Evolutionary conservation across 345 rosid species (phyloP).

Genomic region (Rhodamnia argentea): DNA sequence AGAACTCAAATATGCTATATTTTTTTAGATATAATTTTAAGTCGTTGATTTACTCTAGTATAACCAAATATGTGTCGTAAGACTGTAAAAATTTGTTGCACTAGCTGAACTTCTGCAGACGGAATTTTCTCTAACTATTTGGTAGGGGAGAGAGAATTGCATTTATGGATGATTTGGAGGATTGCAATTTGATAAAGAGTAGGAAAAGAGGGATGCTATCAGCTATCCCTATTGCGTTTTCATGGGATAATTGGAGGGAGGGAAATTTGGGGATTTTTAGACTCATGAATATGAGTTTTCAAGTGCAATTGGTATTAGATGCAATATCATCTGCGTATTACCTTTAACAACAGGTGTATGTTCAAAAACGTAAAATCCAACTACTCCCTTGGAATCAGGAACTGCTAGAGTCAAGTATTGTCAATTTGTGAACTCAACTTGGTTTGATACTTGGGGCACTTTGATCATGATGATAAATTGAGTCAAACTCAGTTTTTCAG

Average conservation of each 20-base stretch:
- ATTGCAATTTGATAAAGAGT: neutral
- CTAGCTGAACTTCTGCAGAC: neutral
- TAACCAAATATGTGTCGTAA: neutral
- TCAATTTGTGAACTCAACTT: neutral
- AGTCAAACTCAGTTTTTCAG: neutral
- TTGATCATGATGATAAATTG: neutral
- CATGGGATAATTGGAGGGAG: neutral
- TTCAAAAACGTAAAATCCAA: neutral
- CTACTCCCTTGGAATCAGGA: neutral
- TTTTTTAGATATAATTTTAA: neutral
- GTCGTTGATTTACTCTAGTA: neutral
- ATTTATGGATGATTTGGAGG: neutral
- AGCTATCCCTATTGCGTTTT: neutral
- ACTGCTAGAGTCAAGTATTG: neutral
- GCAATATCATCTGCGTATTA: neutral
- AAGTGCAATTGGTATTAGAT: neutral
- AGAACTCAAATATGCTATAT: neutral
- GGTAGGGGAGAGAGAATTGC: neutral
- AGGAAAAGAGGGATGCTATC: neutral
- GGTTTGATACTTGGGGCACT: neutral
- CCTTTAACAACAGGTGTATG: neutral
- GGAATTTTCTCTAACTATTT: neutral
- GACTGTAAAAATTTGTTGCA: neutral
- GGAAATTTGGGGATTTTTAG: neutral
- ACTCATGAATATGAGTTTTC: neutral